Evolutionary conservation across 2,329 filamentous ascomycete species (phyloP).

Genomic region (Sporothrix brasiliensis): DNA sequence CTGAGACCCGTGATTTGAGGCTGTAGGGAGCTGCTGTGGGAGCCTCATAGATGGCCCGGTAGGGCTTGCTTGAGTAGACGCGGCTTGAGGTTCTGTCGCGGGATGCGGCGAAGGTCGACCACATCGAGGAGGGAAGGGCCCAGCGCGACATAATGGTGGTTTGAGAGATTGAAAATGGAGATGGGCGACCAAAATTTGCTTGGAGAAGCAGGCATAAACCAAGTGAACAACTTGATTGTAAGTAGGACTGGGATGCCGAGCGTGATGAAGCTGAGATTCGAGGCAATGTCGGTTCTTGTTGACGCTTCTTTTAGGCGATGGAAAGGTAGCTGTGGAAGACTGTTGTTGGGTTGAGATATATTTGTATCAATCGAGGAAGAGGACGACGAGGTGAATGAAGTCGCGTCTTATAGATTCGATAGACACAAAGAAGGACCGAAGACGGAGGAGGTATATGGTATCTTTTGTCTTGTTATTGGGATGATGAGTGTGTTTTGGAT

Average conservation of each 20-base stretch:
- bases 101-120: background rate
- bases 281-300: background rate
- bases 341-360: background rate
- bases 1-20: background rate
- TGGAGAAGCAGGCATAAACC: background rate
- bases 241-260: background rate
- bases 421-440: background rate
- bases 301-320: background rate
- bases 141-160: constrained; percentile 14
- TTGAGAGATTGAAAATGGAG: background rate
- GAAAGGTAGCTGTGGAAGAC: background rate
- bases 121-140: background rate
- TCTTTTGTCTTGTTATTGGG: background rate
- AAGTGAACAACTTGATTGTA: constrained; percentile 10
- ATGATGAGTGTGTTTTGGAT: background rate
- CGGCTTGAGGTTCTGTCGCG: background rate
- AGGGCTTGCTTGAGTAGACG: background rate
- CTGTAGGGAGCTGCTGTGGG: background rate
- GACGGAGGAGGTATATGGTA: background rate
- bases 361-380: background rate
- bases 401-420: constrained; percentile 5
- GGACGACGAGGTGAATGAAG: background rate
- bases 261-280: background rate
- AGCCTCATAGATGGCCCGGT: background rate
- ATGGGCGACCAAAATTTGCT: background rate